Evolutionary conservation across 2,329 filamentous ascomycete genomes (phyloP).

Genomic region (Pleurostoma richardsiae): DNA sequence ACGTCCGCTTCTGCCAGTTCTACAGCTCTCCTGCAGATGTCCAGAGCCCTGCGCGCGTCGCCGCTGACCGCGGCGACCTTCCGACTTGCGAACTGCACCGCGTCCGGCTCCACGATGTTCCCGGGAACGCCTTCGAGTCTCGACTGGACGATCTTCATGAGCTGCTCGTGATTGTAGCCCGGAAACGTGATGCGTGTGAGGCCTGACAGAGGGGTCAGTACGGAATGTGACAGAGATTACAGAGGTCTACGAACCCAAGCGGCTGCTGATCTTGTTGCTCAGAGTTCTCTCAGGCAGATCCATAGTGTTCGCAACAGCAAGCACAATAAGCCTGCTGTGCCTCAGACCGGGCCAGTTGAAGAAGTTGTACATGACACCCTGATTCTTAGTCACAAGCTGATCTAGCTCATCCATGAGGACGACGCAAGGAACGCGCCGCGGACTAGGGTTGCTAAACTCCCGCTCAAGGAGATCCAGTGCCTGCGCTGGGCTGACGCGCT

Average conservation of each 20-base stretch:
- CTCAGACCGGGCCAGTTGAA: conserved; percentile 97
- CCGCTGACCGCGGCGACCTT: conserved; percentile 97
- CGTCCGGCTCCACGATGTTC: conserved; percentile 86
- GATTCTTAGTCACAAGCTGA: conserved; percentile 94
- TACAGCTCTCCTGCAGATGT: conserved; percentile 92
- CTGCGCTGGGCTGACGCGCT: conserved; percentile 87
- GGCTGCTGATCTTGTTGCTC: conserved; percentile 97
- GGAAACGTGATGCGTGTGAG: conserved; percentile 95
- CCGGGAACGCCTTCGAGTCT: conserved; percentile 83
- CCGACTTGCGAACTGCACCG: conserved; percentile 90
- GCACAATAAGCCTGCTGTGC: conserved; percentile 88
- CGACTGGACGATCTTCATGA: conserved; percentile 97
- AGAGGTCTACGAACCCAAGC: conserved; percentile 48
- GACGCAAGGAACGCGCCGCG: conserved; percentile 87
- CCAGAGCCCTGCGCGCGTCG: conserved; percentile 84
- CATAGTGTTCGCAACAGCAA: conserved; percentile 99
- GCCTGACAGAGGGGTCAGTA: conserved; percentile 8
- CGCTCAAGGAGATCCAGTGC: conserved; percentile 85
- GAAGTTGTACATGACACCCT: conserved; percentile 99
- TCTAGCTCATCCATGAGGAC: conserved; percentile 98
- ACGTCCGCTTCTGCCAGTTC: conserved; percentile 82
- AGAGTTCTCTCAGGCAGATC: conserved; percentile 92
- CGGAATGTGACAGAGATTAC: background rate
- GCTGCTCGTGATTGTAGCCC: conserved; percentile 92
- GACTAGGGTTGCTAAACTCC: conserved; percentile 89